Evolutionary conservation across 2,329 filamentous ascomycete genomes (phyloP), one percentile per base, ranked within the genome.

Genomic region (Geosmithia flava): DNA sequence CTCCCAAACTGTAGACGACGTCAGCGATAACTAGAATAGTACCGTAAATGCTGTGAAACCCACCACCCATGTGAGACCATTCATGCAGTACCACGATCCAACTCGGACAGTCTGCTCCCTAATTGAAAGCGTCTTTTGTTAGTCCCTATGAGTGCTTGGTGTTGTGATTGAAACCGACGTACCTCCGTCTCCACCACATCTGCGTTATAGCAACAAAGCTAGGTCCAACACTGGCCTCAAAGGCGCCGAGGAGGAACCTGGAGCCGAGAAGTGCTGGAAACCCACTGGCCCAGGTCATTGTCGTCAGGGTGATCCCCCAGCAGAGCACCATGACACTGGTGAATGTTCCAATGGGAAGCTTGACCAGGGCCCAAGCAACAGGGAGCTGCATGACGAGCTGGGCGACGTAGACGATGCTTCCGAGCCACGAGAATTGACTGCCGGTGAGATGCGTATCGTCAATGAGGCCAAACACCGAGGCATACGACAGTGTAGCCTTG

Each of bases 391-490:
- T 73, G 13, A 77, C 62, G 8, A 81, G 67, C 56, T 80, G 75
- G 1, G 76, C 76, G n/a, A 80, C 62, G 54, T 76, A 82, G 15
- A 82, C 63, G 47, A 82, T 72, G 2, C 75, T 80, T 0, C 76
- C 75, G 0, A 82, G 70, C 77, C 77, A 81, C 2, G 77, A 80
- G 54, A 67, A 71, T 67, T 83, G 69, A 45, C 76, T 66, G 16
- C 76, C 76, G 8, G 71, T 62, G 1, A 83, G 71, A 41, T 71
- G 58, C 0, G 78, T 73, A 56, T 81, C 75, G 47, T 79, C 65
- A 30, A 78, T 72, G 11, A 84, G 66, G 2, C 79, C 79, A 53
- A 83, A 83, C 11, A 83, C 74, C 0, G 78, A 80, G 2, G 76
- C 76, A 54, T 82, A 83, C 2, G 62, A 65, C 63, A 83, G 65